Base-by-base conservation (phyloP, 2,329 filamentous ascomycete genomes). In the Colletotrichum falcatum region DNA sequence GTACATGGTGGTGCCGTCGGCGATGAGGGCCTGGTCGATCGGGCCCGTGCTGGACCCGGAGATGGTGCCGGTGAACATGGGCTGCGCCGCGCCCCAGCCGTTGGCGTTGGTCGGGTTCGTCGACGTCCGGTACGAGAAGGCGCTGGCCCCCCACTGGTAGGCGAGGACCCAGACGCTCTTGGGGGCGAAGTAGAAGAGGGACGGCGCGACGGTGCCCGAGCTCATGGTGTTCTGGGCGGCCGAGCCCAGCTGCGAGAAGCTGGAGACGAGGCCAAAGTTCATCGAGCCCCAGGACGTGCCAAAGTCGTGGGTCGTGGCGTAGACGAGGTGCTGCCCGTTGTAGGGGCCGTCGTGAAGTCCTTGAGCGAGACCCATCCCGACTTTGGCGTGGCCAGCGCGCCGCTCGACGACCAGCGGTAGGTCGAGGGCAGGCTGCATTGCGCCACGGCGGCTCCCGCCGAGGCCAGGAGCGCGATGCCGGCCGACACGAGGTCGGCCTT, bases 11-110 rank as follows among this genome's bases (percentile, higher is more conserved):
- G 76, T 78, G 75, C 79, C 79, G 77, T 92, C 90, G 48, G 87
- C 88, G 73, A 92, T 91, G 64, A 91, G 73, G 0, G 88, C 88
- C 79, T 90, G 89, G 77, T 92, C 89, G 70, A 92, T 91, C 7
- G 81, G 75, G 1, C 88, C 88, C 26, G 48, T 51, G 48, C 14
- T 14, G 16, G 48, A 51, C 4, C 16, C 48, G 7, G 48, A 28
- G 12, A 51, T 51, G 14, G 5, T 20, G 48, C 48, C 48, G 26
- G 26, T 51, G 14, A 51, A 51, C 26, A 51, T 2, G 14, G 48
- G 48, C 3, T 51, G 48, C 14, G 7, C 48, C 7, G 26, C 26
- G 9, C 23, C 26, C 48, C 48, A 51, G 48, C 26, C 2, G 5
- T 11, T 51, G 26, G 4, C 48, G 8, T 5, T 51, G 26, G 48